Evolutionary conservation across 1,284 basidiomycete genomes (phyloP).

Genomic region (Leccinum colubrinum): DNA sequence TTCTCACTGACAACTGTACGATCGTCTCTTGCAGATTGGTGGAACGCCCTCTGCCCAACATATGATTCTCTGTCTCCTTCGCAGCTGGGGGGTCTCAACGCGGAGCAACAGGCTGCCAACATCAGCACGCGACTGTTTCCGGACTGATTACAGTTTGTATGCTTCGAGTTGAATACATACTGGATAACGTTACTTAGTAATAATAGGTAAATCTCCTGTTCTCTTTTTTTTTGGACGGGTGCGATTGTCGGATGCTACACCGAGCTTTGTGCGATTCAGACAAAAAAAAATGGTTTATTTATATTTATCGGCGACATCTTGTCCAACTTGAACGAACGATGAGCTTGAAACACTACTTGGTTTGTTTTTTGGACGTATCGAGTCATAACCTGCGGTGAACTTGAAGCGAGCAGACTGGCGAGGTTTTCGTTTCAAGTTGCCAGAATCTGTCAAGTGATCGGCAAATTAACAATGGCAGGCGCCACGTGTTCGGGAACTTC

Average conservation of each 20-base stretch:
- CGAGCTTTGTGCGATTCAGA: background rate
- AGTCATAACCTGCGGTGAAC: background rate
- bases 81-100: background rate
- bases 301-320: background rate
- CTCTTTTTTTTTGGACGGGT: background rate
- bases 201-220: background rate
- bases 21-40: background rate
- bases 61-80: background rate
- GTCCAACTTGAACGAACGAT: background rate
- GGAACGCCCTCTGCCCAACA: background rate
- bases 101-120: background rate
- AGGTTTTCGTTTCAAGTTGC: too few species aligned
- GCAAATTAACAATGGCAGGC: background rate
- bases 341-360: background rate
- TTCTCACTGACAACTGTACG: background rate
- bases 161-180: background rate
- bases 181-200: background rate
- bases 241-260: background rate
- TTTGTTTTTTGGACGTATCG: background rate
- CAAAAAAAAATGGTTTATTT: background rate
- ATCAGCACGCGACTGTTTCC: background rate
- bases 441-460: background rate
- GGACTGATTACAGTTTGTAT: background rate
- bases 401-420: too few species aligned
- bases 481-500: background rate